phyloP scores from a whole-genome alignment of 2,329 filamentous ascomycete genomes.

The Fusarium denticulatum region DNA sequence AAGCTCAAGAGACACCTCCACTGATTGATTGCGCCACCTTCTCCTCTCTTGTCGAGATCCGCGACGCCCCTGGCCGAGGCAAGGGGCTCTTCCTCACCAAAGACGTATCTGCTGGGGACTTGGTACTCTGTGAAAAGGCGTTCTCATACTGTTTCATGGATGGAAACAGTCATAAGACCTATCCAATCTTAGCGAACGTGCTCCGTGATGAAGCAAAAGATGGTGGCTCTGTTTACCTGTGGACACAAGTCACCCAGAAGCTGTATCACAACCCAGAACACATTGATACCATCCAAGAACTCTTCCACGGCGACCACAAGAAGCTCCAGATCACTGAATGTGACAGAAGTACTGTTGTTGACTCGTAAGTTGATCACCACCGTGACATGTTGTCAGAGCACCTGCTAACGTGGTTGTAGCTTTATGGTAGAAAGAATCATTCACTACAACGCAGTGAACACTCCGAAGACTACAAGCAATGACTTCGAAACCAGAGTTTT shows the following conservation, averaged over 20 bases:
- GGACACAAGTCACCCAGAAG: slow-evolving; percentile 56
- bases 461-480: slow-evolving; percentile 36
- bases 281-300: slow-evolving; percentile 31
- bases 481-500: neutral
- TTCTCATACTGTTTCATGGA: slow-evolving; percentile 54
- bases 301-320: slow-evolving; percentile 54
- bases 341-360: slow-evolving; percentile 55
- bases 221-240: slow-evolving; percentile 54
- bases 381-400: fast-evolving
- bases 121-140: slow-evolving; percentile 66
- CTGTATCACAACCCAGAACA: slow-evolving; percentile 51
- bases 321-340: slow-evolving; percentile 11
- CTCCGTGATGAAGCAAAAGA: slow-evolving; percentile 45
- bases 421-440: slow-evolving; percentile 58
- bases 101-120: slow-evolving; percentile 58
- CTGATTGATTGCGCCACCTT: slow-evolving; percentile 60
- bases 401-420: slow-evolving; percentile 34
- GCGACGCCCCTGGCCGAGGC: slow-evolving; percentile 52
- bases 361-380: slow-evolving; percentile 51
- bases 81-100: slow-evolving; percentile 62
- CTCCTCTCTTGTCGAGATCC: slow-evolving; percentile 53
- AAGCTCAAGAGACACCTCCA: slow-evolving; percentile 51
- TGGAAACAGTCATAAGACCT: neutral
- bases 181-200: slow-evolving; percentile 49
- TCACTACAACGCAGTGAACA: slow-evolving; percentile 56